A percentile compares a stretch with the other conserved stretches of the same genome.
These are phyloP conservation scores for Aethionema arabicum DNA, from an alignment of 345 rosid genomes.

Conservation along the genomic window DNA sequence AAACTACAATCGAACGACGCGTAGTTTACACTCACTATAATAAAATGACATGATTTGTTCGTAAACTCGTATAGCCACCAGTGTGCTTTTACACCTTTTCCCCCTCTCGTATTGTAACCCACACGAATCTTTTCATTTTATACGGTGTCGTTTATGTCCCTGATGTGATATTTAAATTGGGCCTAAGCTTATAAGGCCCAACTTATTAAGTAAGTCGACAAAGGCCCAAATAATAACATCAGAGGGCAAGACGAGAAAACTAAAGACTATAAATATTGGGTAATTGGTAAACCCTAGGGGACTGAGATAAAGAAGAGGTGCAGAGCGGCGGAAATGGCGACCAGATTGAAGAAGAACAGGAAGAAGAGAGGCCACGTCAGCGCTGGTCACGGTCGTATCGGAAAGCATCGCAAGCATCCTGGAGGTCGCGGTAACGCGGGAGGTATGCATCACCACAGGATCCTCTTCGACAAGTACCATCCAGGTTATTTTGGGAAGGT, in stretches of 20 bases:
- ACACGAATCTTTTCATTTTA: not conserved
- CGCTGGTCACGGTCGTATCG: conserved; percentile 83
- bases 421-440: conserved; percentile 94
- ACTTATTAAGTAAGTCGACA: not conserved
- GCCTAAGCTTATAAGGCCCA: not conserved
- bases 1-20: not conserved
- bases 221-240: conserved; percentile 18
- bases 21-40: not conserved
- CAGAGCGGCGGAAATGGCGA: conserved; percentile 27
- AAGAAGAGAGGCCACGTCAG: conserved; percentile 93
- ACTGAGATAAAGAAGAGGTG: not conserved
- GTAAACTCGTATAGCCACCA: not conserved
- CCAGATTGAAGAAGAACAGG: conserved; percentile 75
- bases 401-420: conserved; percentile 82
- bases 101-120: too few relatives aligned
- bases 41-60: conserved; percentile 4
- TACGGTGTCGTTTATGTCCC: conserved; percentile 7
- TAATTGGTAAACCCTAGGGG: conserved; percentile 33
- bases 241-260: conserved; percentile 32
- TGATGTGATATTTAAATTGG: not conserved
- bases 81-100: conserved; percentile 12
- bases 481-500: conserved; percentile 87
- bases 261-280: not conserved
- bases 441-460: conserved; percentile 90
- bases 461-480: conserved; percentile 90